These are phyloP conservation scores for Boletellus emodensis DNA, from an alignment of 768 basidiomycete genomes.

Conservation along the genomic window DNA sequence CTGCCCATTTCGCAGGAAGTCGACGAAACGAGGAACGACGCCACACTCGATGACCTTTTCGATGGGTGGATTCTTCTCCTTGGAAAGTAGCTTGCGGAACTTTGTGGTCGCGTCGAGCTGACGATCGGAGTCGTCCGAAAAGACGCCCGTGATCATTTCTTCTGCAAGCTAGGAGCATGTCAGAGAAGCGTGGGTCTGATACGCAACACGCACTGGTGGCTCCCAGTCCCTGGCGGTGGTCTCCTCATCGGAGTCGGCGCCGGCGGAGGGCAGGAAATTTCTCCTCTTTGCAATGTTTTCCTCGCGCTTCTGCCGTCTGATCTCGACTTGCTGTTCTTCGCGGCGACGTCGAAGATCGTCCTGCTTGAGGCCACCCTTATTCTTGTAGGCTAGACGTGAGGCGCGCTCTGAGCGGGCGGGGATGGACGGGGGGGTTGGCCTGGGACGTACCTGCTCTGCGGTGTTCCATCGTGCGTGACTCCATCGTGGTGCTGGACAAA, in stretches of 20 bases:
- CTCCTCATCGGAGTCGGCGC: constrained; percentile 91
- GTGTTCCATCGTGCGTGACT: constrained; percentile 70
- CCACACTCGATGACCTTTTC: constrained; percentile 97
- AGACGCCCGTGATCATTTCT: constrained; percentile 92
- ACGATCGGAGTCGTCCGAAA: constrained; percentile 85
- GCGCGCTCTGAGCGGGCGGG: constrained; percentile 33
- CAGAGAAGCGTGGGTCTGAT: constrained; percentile 7
- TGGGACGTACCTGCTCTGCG: constrained; percentile 61
- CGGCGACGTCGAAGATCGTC: constrained; percentile 94
- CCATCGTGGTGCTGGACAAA: constrained; percentile 31
- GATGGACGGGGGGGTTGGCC: constrained; percentile 2
- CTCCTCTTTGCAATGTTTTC: constrained; percentile 98
- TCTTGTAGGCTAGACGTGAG: constrained; percentile 72
- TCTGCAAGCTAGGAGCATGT: constrained; percentile 59
- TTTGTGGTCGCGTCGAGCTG: constrained; percentile 97
- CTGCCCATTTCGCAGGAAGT: constrained; percentile 79
- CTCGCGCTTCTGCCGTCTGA: constrained; percentile 96
- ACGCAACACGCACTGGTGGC: constrained; percentile 51
- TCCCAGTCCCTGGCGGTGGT: constrained; percentile 67
- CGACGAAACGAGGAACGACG: constrained; percentile 95
- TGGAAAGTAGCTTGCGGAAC: constrained; percentile 97
- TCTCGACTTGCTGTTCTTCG: constrained; percentile 98
- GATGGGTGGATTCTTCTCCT: constrained; percentile 99
- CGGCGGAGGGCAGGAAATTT: constrained; percentile 77
- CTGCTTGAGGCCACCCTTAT: constrained; percentile 82